phyloP scores from a whole-genome alignment of 805 yeast genomes.

The Candida odintsovae region DNA sequence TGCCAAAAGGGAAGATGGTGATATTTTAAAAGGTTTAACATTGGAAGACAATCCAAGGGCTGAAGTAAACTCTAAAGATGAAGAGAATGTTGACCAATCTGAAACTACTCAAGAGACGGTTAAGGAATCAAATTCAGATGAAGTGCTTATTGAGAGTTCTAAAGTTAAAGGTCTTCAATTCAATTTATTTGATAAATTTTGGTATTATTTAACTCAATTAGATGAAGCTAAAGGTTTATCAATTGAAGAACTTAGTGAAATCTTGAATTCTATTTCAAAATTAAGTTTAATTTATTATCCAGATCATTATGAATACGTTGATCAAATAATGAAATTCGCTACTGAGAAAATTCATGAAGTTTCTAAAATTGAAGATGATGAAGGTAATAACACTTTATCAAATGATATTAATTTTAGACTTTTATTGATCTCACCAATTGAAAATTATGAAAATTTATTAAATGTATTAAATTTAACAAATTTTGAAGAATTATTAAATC shows the following conservation, averaged over 20 bases:
- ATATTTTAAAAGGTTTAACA: slow-evolving; percentile 8
- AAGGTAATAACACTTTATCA: slow-evolving; percentile 2
- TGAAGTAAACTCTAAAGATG: slow-evolving; percentile 7
- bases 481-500: slow-evolving; percentile 48
- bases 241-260: slow-evolving; percentile 54
- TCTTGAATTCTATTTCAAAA: slow-evolving; percentile 61
- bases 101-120: slow-evolving; percentile 11
- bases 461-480: slow-evolving; percentile 35
- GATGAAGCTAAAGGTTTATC: slow-evolving; percentile 56
- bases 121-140: neutral
- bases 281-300: slow-evolving; percentile 66
- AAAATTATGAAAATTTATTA: slow-evolving; percentile 29
- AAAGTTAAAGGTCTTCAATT: slow-evolving; percentile 4
- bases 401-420: slow-evolving; percentile 37
- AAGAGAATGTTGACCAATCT: slow-evolving; percentile 6
- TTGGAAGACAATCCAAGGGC: slow-evolving; percentile 3
- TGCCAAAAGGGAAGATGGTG: slow-evolving; percentile 28
- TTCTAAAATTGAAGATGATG: slow-evolving; percentile 21
- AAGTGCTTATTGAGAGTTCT: slow-evolving; percentile 2
- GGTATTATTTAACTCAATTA: slow-evolving; percentile 56
- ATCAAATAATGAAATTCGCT: slow-evolving; percentile 55
- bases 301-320: slow-evolving; percentile 50
- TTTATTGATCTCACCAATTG: slow-evolving; percentile 45
- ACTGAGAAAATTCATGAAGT: slow-evolving; percentile 31
- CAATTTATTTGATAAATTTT: slow-evolving; percentile 56